Percentiles rank a stretch among this genome's conserved stretches.
These are phyloP conservation scores for Claviceps pusilla DNA, from an alignment of 2,329 filamentous ascomycete species.

Conservation along the genomic window DNA sequence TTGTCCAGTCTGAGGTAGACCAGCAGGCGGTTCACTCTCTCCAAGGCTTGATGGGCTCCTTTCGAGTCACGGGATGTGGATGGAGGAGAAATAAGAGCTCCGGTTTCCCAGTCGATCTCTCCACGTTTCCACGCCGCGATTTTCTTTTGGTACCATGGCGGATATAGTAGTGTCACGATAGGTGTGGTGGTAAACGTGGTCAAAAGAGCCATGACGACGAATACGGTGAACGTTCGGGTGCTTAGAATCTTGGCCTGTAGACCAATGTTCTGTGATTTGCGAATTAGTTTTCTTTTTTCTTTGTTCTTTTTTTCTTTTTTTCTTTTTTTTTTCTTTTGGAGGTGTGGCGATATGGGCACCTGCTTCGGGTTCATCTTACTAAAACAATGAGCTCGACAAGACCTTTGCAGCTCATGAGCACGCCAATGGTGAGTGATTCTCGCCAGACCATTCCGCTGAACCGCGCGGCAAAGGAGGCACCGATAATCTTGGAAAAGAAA, in stretches of 20 bases:
- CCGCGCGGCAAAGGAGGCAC: constrained; percentile 64
- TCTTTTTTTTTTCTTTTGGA: too few species aligned
- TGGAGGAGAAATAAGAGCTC: constrained; percentile 7
- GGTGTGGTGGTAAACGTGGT: constrained; percentile 78
- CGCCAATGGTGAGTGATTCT: constrained; percentile 75
- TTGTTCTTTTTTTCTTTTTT: background rate
- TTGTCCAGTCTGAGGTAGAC: constrained; percentile 77
- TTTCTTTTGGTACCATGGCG: constrained; percentile 42
- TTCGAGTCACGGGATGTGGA: constrained; percentile 6
- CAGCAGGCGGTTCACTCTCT: constrained; percentile 46
- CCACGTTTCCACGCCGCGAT: constrained; percentile 51
- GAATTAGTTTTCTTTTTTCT: background rate
- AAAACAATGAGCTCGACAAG: constrained; percentile 90
- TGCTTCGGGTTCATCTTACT: constrained; percentile 31
- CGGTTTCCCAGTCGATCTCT: constrained; percentile 70
- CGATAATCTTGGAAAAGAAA: constrained; percentile 71
- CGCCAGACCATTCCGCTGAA: constrained; percentile 71
- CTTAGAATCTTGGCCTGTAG: constrained; percentile 71
- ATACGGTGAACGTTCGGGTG: constrained; percentile 74
- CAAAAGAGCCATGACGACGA: constrained; percentile 83
- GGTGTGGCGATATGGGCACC: too few species aligned
- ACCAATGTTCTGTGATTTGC: constrained; percentile 46
- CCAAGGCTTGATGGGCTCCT: background rate
- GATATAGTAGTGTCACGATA: constrained; percentile 58
- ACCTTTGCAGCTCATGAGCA: constrained; percentile 92